Percentiles rank a stretch among this genome's conserved stretches.
These are phyloP conservation scores for Filobasidium uniguttulatum DNA, from an alignment of 1,284 basidiomycete species.

Conservation along the genomic window DNA sequence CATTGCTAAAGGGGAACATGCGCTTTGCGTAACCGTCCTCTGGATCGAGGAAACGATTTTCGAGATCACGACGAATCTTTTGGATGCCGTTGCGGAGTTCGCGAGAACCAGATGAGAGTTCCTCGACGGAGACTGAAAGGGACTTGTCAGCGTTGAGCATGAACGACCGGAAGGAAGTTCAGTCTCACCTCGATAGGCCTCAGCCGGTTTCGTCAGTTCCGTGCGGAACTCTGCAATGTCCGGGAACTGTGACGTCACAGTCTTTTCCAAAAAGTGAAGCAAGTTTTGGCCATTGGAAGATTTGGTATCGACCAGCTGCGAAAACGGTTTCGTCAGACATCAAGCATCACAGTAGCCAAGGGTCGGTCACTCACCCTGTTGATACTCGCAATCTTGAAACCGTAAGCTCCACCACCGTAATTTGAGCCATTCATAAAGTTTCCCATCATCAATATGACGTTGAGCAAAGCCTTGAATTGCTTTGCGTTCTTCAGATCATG, in stretches of 20 bases:
- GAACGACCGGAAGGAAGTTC: not conserved
- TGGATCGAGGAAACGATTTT: constrained; percentile 58
- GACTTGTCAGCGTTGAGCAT: not conserved
- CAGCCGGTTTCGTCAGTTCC: constrained; percentile 76
- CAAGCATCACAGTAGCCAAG: not conserved
- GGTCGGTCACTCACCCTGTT: constrained; percentile 56
- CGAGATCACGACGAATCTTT: constrained; percentile 60
- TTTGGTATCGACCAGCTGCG: constrained; percentile 89
- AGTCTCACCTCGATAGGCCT: constrained; percentile 69
- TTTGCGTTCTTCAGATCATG: constrained; percentile 59
- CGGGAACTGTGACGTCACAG: constrained; percentile 74
- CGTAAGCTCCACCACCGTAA: constrained; percentile 91
- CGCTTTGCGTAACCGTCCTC: constrained; percentile 65
- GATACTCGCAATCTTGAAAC: constrained; percentile 93
- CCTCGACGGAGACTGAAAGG: constrained; percentile 54
- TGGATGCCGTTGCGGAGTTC: constrained; percentile 67
- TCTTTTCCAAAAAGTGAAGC: constrained; percentile 85
- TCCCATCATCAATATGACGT: constrained; percentile 76
- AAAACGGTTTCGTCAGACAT: not conserved
- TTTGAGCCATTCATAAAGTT: constrained; percentile 98
- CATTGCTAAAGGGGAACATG: constrained; percentile 76
- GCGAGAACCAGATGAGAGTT: constrained; percentile 49
- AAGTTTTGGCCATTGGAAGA: constrained; percentile 85
- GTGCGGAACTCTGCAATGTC: constrained; percentile 78
- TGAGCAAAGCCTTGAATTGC: constrained; percentile 63